Percentiles rank a stretch among this genome's conserved stretches.
Evolutionary conservation across 306 rosid genomes (phyloP).

Genomic region (Alnus glutinosa): DNA sequence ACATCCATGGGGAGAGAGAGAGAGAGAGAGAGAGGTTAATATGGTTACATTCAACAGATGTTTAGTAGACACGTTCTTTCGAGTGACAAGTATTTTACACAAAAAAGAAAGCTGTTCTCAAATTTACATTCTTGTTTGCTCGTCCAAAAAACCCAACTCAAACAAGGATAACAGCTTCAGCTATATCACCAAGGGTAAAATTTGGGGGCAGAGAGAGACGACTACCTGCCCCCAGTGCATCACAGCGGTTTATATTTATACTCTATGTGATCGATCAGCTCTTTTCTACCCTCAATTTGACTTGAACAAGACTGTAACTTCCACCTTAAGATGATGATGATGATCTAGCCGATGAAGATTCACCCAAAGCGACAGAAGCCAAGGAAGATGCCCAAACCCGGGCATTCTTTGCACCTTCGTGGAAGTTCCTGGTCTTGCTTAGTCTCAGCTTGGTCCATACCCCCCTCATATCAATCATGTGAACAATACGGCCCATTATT

Average conservation of each 20-base stretch:
- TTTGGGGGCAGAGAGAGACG: neutral
- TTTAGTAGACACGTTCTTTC: constrained; percentile 22
- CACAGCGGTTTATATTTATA: constrained; percentile 29
- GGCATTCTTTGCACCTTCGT: constrained; percentile 61
- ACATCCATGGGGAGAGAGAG: neutral
- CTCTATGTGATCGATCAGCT: constrained; percentile 24
- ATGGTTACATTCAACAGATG: constrained; percentile 25
- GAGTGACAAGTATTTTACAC: constrained; percentile 40
- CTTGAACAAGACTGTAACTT: constrained; percentile 33
- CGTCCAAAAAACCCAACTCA: constrained; percentile 39
- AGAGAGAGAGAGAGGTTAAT: constrained; percentile 6
- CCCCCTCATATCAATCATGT: constrained; percentile 61
- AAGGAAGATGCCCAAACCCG: constrained; percentile 81
- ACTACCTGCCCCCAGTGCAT: constrained; percentile 34
- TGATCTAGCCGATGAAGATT: constrained; percentile 48
- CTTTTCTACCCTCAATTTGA: constrained; percentile 37
- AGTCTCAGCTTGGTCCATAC: constrained; percentile 66
- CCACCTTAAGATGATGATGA: constrained; percentile 27
- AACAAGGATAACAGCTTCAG: constrained; percentile 32
- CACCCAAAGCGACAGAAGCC: constrained; percentile 68
- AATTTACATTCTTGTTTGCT: constrained; percentile 54
- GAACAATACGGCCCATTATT: constrained; percentile 51
- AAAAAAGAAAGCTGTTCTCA: constrained; percentile 35
- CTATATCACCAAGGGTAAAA: constrained; percentile 25
- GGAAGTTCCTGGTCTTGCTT: constrained; percentile 67